Base-by-base conservation (phyloP, 768 basidiomycete species). In the Steccherinum ochraceum region DNA sequence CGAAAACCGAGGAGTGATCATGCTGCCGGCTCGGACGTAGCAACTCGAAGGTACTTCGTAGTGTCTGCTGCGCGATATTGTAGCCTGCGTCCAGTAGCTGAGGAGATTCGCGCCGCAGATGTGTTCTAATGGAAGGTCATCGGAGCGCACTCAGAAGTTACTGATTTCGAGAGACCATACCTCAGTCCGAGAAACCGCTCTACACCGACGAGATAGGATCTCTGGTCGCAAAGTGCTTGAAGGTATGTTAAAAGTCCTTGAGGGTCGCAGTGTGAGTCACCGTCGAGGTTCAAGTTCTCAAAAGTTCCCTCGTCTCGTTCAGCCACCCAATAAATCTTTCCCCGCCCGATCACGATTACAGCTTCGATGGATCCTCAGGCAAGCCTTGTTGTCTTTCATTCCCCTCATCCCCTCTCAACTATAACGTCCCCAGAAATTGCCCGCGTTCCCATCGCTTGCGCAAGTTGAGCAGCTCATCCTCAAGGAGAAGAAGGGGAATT, bases 401-500 rank as follows among this genome's bases (percentile, higher is more conserved):
- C 24, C 21, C 19, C 21, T 21, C 41, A n/a, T n/a, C n/a, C n/a
- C n/a, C n/a, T n/a, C n/a, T n/a, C n/a, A n/a, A n/a, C n/a, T n/a
- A n/a, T n/a, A n/a, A n/a, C n/a, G n/a, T n/a, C n/a, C 40, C 55
- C 51, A 89, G 87, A 85, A 76, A 65, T 69, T 91, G 39, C 75
- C 78, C 19, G 81, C 85, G 16, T 73, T 72, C 53, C 92, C 92
- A 5, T 73, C 91, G 18, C 75, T 93, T 26, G 76, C 81, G n/a
- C 74, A 75, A 21, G 79, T 93, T 46, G 86, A 91, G 67, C 77
- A 78, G 56, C 77, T 93, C 53, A 83, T 94, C 51, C 72, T 88
- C 47, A 76, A 81, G 41, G 86, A 92, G 66, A 89, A 91, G 67
- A 76, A 72, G 51, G 93, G 93, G 64, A 98, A 98, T 64, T 90